Conservation (phyloP, 768 basidiomycete species). For the Mycena maculata region DNA sequence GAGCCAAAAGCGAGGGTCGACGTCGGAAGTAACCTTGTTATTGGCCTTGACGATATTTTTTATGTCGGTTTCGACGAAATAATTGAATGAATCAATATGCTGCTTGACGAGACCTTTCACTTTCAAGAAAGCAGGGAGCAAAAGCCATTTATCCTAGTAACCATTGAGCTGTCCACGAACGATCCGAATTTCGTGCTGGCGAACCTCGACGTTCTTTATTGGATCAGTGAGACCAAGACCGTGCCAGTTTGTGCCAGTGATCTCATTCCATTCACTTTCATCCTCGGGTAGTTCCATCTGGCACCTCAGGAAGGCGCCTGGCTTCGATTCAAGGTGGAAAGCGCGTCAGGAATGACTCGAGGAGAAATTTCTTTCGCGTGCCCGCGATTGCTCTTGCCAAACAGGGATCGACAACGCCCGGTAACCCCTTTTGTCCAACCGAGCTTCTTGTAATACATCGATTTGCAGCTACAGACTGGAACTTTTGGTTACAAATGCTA, state of each 20-base stretch:
- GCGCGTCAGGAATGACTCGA: no score
- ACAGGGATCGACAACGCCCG: no score
- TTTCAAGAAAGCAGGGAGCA: conserved; percentile 95
- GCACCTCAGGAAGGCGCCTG: no score
- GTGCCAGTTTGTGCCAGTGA: conserved; percentile 69
- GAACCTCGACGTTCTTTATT: conserved; percentile 89
- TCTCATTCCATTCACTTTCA: conserved; percentile 69
- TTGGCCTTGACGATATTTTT: conserved; percentile 96
- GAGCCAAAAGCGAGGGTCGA: conserved; percentile 96
- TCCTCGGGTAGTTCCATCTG: conserved; percentile 37
- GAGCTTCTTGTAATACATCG: not conserved
- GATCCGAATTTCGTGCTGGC: conserved; percentile 38
- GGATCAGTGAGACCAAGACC: conserved; percentile 88
- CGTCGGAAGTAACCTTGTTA: conserved; percentile 94
- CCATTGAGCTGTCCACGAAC: conserved; percentile 13
- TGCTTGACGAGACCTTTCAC: conserved; percentile 99
- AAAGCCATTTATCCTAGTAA: conserved; percentile 95
- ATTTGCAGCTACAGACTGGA: conserved; percentile 10
- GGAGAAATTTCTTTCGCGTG: no score
- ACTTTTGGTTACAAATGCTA: conserved; percentile 8
- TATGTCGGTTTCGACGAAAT: conserved; percentile 94
- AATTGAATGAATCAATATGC: conserved; percentile 98
- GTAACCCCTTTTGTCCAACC: no score
- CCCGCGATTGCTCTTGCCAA: no score
- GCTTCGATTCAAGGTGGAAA: no score